Evolutionary conservation across 306 rosid species (phyloP), one percentile per base, ranked within the genome.

Genomic region (Rubus idaeus): DNA sequence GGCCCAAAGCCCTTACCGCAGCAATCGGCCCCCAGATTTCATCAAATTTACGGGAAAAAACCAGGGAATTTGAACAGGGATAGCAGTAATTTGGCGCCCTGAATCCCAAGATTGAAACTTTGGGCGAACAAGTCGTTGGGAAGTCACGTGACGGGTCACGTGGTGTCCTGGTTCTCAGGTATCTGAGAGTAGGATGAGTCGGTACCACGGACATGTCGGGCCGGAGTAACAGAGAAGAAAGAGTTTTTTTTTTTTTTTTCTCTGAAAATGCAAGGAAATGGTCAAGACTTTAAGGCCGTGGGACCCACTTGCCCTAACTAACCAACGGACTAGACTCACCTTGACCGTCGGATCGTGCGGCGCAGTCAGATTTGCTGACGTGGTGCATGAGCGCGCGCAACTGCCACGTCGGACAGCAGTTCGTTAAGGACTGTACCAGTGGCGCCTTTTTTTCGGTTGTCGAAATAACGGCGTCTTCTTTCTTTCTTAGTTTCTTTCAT

Each of bases 191-290:
- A 0, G 80, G 64, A 51, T 11, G 65, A 60, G 88, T 30, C 23
- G 79, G 77, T n/a, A 80, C 58, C 45, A 75, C 78, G 77, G 80
- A 86, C 93, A 87, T 89, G 63, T 76, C 83, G 80, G 80, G 18
- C 40, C 41, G 49, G 61, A 20, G 9, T 21, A 4, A 17, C 17
- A 12, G 23, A 44, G 60, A 12, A 44, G 70, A 49, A 7, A 16
- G 23, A 39, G 26, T 41, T 62, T 26, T 2, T 44, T 46, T 20
- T 23, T 30, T 46, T 16, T 45, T 2, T 49, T 11, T 42, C 30
- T 61, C 10, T 42, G 71, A 50, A 30, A 63, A 8, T 17, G 35
- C 35, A 30, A 30, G 1, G 35, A 30, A 44, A 56, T 41, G 20
- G 70, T 53, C 20, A 35, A 45, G 18, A 4, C 4, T 18, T 46